Percentiles rank a stretch among this genome's conserved stretches.
Evolutionary conservation across 352 stramenopile species (phyloP).

Genomic region (Phytophthora syringae): DNA sequence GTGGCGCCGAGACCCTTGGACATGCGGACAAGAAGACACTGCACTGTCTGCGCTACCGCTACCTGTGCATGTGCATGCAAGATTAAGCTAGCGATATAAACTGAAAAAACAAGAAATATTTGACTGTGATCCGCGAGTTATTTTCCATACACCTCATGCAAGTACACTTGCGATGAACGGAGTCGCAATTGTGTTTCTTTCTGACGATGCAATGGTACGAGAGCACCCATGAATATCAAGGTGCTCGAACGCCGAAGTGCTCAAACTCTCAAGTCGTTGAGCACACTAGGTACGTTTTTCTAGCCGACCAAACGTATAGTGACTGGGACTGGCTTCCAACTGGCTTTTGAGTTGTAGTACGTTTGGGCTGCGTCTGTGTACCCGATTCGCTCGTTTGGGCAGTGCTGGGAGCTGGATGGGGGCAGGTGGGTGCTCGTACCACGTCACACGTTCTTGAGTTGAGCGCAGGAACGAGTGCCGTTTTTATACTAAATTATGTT

Average conservation of each 20-base stretch:
- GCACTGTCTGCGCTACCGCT: neutral
- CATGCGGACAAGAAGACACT: neutral
- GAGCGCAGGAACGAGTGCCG: slow-evolving; percentile 6
- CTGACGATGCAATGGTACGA: no score
- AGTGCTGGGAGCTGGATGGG: neutral
- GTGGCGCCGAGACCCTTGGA: neutral
- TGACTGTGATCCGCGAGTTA: neutral
- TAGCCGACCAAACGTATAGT: neutral
- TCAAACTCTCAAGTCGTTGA: no score
- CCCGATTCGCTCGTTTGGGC: neutral
- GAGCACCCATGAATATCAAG: no score
- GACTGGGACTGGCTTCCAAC: neutral
- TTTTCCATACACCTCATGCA: neutral
- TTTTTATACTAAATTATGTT: no score
- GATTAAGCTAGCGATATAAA: neutral
- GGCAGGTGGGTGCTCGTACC: neutral
- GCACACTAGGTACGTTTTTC: no score
- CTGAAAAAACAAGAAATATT: neutral
- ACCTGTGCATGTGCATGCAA: slow-evolving; percentile 1
- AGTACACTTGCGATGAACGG: neutral
- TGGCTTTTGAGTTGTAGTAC: neutral
- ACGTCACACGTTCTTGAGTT: slow-evolving; percentile 8
- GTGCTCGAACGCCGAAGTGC: no score
- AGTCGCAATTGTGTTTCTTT: no score
- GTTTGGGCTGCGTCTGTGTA: neutral